Base-by-base conservation (phyloP, 2,329 filamentous ascomycete genomes). In the Cephalotrichum gorgonifer region DNA sequence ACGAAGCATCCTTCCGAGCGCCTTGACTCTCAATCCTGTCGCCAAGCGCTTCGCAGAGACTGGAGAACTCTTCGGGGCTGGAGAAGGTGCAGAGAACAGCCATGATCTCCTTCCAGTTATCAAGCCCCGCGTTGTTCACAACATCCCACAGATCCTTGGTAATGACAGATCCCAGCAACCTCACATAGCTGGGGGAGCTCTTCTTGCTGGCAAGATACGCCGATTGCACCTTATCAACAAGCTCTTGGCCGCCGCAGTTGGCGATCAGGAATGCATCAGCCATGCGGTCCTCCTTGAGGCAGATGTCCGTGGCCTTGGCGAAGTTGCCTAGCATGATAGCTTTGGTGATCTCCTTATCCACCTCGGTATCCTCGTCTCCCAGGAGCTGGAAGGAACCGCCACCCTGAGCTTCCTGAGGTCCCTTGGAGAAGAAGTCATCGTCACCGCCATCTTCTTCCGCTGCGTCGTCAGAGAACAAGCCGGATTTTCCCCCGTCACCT, bases 251-350 rank as follows among this genome's bases (percentile, higher is more conserved):
- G 51, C 93, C 90, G 59, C 90, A 97, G 59, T 97, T 95, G 43
- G 94, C 93, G 62, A 98, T 91, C 72, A 98, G 88, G 68, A 98
- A 95, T 35, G 93, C 93, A 68, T 98, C 93, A 0, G 93, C 93
- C 63, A 97, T 82, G 48, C 90, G 83, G 55, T 94, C 83, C 64
- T 96, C 88, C 59, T 87, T 83, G 15, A 98, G 70, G 58, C 89
- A 95, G 47, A 95, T 80, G 50, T 94, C 86, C 51, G 95, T 83
- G 17, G 93, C 93, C 62, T 86, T 86, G 50, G 90, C 82, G 59
- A 98, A 98, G 54, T 94, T 80, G 7, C 93, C 93, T 9, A 97
- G 75, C 71, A 97, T 86, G 51, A 98, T 69, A 28, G 91, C 86
- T 58, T 81, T 84, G 4, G 93, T 97, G 54, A 98, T 90, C 50